These are phyloP conservation scores for Amoeboaphelidium protococcarum DNA, from an alignment of 371 early-diverging fungal species.

Conservation along the genomic window DNA sequence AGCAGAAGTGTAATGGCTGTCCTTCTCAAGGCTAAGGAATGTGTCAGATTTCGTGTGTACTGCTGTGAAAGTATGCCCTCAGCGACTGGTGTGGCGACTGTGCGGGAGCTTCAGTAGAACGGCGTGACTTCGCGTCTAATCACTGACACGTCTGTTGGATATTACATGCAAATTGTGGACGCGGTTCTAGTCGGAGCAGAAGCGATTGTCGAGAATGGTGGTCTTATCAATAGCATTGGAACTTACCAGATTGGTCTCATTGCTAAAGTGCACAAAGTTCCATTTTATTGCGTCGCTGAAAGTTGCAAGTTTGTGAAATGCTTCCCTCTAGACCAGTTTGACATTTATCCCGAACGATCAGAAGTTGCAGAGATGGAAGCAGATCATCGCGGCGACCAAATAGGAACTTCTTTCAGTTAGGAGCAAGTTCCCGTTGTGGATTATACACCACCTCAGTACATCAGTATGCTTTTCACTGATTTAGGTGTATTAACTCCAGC, in stretches of 20 bases:
- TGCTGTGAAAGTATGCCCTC: conserved; percentile 15
- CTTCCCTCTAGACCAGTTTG: conserved; percentile 59
- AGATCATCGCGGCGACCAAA: too few species aligned
- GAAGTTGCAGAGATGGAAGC: background rate
- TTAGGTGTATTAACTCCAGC: conserved; percentile 77
- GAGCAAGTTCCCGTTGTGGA: conserved; percentile 23
- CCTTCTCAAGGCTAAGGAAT: conserved; percentile 42
- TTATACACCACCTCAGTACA: conserved; percentile 80
- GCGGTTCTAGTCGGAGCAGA: conserved; percentile 83
- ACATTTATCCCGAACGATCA: conserved; percentile 18
- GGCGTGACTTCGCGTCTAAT: conserved; percentile 68
- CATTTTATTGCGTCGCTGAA: conserved; percentile 84
- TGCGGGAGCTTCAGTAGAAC: conserved; percentile 32
- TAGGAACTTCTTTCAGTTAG: too few species aligned
- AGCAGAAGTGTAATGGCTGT: conserved; percentile 74
- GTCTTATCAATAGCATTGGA: conserved; percentile 76
- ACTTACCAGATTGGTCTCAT: conserved; percentile 80
- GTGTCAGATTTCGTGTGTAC: conserved; percentile 41
- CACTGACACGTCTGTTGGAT: conserved; percentile 74
- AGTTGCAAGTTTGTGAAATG: conserved; percentile 87
- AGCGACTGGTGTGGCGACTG: conserved; percentile 16
- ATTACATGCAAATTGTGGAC: conserved; percentile 73
- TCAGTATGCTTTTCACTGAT: conserved; percentile 71
- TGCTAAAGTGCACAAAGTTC: conserved; percentile 70
- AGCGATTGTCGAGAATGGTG: conserved; percentile 90